Conservation (phyloP, 192 early-diverging fungal species). For the Rhizophagus prolifer region DNA sequence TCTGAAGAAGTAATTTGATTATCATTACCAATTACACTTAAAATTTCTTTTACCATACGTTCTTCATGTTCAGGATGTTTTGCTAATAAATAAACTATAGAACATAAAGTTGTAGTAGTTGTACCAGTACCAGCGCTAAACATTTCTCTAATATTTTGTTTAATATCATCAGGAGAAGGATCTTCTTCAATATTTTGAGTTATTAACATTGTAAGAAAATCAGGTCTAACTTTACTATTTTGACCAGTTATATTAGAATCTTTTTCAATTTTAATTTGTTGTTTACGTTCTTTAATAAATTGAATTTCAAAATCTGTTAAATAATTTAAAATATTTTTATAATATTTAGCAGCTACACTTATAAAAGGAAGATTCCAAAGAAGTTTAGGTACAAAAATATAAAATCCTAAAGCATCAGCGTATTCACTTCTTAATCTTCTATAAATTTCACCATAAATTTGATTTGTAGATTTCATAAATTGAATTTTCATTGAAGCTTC, state of each 20-base stretch:
- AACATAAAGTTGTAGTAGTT: constrained; percentile 18
- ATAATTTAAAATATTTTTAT: not conserved
- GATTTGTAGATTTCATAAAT: not conserved
- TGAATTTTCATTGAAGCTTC: constrained; percentile 22
- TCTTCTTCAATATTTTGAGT: constrained; percentile 4
- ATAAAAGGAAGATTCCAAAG: constrained; percentile 20
- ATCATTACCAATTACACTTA: constrained; percentile 5
- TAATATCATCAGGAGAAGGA: constrained; percentile 20
- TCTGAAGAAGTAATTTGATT: constrained; percentile 38
- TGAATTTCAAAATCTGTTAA: constrained; percentile 20
- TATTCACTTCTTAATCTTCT: constrained; percentile 12
- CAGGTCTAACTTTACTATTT: constrained; percentile 5
- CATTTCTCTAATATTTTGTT: constrained; percentile 31
- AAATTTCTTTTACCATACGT: constrained; percentile 22
- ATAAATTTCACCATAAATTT: constrained; percentile 12
- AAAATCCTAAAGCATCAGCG: constrained; percentile 9
- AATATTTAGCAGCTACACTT: not conserved
- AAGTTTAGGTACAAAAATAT: constrained; percentile 20
- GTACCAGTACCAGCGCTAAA: constrained; percentile 27
- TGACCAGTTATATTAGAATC: not conserved
- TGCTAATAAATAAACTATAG: not conserved
- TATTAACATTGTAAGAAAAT: constrained; percentile 29
- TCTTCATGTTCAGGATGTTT: constrained; percentile 27
- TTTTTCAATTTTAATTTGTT: not conserved
- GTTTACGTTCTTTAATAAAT: constrained; percentile 29